Conservation (phyloP, 2,329 filamentous ascomycete species). For the Trichophyton rubrum region DNA sequence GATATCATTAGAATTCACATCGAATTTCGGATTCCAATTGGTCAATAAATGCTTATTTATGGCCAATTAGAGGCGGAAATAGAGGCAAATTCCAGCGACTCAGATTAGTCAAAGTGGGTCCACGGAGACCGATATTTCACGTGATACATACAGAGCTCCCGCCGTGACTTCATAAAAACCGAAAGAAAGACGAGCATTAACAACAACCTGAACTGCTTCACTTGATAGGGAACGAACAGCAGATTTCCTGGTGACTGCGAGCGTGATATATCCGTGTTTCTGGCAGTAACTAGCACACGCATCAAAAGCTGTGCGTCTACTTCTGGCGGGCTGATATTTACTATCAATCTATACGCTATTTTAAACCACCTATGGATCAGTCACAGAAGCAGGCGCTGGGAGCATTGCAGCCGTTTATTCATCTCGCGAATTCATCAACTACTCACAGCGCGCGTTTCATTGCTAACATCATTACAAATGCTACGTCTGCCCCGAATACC, state of each 20-base stretch:
- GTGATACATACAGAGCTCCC: neutral
- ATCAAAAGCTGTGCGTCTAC: neutral
- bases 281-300: too few relatives aligned
- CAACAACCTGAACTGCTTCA: neutral
- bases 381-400: constrained; percentile 43
- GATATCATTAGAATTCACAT: too few relatives aligned
- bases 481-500: constrained; percentile 78
- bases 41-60: too few relatives aligned
- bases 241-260: neutral
- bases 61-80: too few relatives aligned
- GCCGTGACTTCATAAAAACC: neutral
- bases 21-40: too few relatives aligned
- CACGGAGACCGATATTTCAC: neutral
- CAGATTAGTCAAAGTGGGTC: too few relatives aligned
- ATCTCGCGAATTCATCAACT: constrained; percentile 70
- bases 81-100: too few relatives aligned
- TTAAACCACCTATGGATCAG: constrained; percentile 30
- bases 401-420: constrained; percentile 68
- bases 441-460: constrained; percentile 62
- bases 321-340: neutral
- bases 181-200: neutral
- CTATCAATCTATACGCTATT: neutral
- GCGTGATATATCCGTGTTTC: too few relatives aligned
- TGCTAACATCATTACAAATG: constrained; percentile 72
- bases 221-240: neutral